phyloP scores from a whole-genome alignment of 2,329 filamentous ascomycete genomes.

The Hymenoscyphus repandus region DNA sequence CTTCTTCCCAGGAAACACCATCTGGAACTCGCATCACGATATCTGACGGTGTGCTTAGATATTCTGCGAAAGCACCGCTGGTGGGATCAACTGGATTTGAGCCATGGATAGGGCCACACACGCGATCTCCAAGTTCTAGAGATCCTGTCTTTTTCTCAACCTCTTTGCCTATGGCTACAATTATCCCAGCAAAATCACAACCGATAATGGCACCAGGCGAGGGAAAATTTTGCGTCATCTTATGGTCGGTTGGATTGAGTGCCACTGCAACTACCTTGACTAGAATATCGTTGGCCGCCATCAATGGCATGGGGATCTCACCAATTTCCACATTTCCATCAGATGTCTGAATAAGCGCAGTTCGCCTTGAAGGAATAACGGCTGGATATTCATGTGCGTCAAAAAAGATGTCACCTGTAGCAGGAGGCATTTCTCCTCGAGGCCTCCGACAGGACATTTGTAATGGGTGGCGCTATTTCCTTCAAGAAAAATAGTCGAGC shows the following conservation, averaged over 20 bases:
- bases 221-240: not conserved
- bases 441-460: too few relatives aligned
- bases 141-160: not conserved
- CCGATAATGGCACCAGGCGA: not conserved
- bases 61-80: constrained; percentile 28
- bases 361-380: not conserved
- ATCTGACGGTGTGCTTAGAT: not conserved
- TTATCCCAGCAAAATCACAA: not conserved
- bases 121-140: constrained; percentile 15
- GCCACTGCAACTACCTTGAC: not conserved
- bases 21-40: not conserved
- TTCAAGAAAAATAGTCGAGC: too few relatives aligned
- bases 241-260: not conserved
- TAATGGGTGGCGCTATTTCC: too few relatives aligned
- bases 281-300: not conserved
- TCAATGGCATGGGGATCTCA: not conserved
- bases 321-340: not conserved
- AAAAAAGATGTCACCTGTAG: too few relatives aligned
- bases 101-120: constrained; percentile 6
- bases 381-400: too few relatives aligned
- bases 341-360: not conserved
- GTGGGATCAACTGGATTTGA: constrained; percentile 1
- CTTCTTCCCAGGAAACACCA: not conserved
- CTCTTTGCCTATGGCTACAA: not conserved
- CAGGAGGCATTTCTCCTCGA: too few relatives aligned